These are phyloP conservation scores for Exobasidium rhododendri DNA, from an alignment of 1,284 basidiomycete genomes.

Conservation along the genomic window DNA sequence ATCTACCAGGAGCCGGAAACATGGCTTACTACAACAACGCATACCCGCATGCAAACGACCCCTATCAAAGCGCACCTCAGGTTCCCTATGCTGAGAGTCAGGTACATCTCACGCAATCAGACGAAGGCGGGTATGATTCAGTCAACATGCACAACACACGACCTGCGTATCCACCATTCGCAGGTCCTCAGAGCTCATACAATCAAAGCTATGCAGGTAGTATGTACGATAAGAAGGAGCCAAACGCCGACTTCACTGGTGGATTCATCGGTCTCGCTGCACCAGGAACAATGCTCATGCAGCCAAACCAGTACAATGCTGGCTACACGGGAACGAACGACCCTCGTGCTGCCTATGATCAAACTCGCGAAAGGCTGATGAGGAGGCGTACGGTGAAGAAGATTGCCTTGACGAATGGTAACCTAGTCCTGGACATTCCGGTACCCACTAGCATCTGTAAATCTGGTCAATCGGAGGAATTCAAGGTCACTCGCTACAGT, in stretches of 20 bases:
- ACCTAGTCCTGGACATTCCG: constrained; percentile 23
- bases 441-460: constrained; percentile 20
- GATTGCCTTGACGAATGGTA: constrained; percentile 20
- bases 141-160: constrained; percentile 12
- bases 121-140: constrained; percentile 14
- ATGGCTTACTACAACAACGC: constrained; percentile 1
- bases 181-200: constrained; percentile 6
- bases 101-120: constrained; percentile 1
- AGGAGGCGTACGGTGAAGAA: constrained; percentile 19
- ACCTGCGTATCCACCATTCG: neutral
- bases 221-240: neutral
- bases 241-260: neutral
- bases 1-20: neutral
- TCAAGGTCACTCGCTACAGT: constrained; percentile 62
- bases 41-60: neutral
- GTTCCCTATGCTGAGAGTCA: constrained; percentile 1
- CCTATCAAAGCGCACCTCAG: neutral
- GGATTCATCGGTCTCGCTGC: constrained; percentile 14
- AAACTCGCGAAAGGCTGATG: constrained; percentile 17
- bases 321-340: neutral
- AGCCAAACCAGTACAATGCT: neutral
- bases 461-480: constrained; percentile 19
- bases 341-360: constrained; percentile 10
- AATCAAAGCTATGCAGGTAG: constrained; percentile 2
- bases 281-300: constrained; percentile 16